Evolutionary conservation across 176 grass and related monocot genomes (phyloP).

Genomic region (Oryza meyeriana): DNA sequence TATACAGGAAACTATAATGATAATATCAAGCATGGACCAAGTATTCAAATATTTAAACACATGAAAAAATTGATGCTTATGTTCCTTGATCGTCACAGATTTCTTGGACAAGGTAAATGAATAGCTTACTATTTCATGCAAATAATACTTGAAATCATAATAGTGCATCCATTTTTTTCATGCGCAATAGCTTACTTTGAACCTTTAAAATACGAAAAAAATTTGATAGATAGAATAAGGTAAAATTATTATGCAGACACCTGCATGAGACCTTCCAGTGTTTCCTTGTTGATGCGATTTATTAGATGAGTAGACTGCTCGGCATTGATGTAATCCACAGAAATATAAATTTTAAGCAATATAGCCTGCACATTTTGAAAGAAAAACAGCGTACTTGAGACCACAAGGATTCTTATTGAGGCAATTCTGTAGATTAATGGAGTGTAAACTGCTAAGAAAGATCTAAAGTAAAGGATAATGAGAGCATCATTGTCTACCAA

Average conservation of each 20-base stretch:
- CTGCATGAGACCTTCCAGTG: constrained; percentile 55
- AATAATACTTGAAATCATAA: not conserved
- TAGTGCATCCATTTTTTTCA: not conserved
- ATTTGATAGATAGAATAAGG: not conserved
- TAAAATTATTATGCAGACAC: constrained; percentile 25
- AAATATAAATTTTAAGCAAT: constrained; percentile 48
- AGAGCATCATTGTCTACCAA: not conserved
- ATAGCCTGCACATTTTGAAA: constrained; percentile 31
- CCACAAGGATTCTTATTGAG: not conserved
- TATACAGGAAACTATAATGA: not conserved
- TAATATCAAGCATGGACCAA: not conserved
- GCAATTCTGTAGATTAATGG: not conserved
- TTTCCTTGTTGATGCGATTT: constrained; percentile 61
- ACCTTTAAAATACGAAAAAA: not conserved
- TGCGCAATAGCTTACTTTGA: not conserved
- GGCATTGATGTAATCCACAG: constrained; percentile 32
- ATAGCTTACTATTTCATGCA: not conserved
- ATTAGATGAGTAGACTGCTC: constrained; percentile 31
- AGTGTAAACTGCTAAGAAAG: not conserved
- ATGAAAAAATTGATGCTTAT: not conserved
- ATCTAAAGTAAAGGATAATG: not conserved
- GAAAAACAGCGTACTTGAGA: not conserved
- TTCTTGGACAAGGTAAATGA: not conserved
- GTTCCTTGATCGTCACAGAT: not conserved
- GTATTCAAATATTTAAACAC: not conserved